Evolutionary conservation across 345 rosid genomes (phyloP).

Genomic region (Lepidium sativum): DNA sequence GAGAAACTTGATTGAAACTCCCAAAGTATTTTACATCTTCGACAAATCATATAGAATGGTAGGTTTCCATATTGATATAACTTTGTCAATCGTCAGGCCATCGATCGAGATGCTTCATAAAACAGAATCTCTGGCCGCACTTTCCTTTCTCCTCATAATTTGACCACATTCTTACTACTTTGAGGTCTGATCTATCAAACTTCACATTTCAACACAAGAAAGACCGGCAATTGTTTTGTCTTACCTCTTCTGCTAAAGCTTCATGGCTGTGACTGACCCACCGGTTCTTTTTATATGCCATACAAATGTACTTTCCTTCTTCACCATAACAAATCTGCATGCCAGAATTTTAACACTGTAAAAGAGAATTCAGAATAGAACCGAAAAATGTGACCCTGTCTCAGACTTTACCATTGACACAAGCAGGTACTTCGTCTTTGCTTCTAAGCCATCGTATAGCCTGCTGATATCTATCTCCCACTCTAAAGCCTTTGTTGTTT

Average conservation of each 20-base stretch:
- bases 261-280: constrained; percentile 20
- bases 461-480: constrained; percentile 21
- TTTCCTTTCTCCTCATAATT: constrained; percentile 11
- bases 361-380: not conserved
- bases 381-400: not conserved
- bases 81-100: not conserved
- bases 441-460: constrained; percentile 12
- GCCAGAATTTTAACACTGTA: not conserved
- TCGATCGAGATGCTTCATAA: not conserved
- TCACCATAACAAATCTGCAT: constrained; percentile 18
- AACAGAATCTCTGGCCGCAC: constrained; percentile 20
- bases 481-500: constrained; percentile 11
- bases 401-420: constrained; percentile 23
- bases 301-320: constrained; percentile 1
- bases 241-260: constrained; percentile 8
- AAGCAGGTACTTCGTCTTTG: constrained; percentile 12
- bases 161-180: not conserved
- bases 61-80: not conserved
- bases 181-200: not conserved
- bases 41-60: not conserved
- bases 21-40: not conserved
- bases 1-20: not conserved
- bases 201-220: not conserved
- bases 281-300: constrained; percentile 9
- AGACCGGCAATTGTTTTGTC: not conserved